Base-by-base conservation (phyloP, 257 asterid species). In the Craterostigma plantagineum region DNA sequence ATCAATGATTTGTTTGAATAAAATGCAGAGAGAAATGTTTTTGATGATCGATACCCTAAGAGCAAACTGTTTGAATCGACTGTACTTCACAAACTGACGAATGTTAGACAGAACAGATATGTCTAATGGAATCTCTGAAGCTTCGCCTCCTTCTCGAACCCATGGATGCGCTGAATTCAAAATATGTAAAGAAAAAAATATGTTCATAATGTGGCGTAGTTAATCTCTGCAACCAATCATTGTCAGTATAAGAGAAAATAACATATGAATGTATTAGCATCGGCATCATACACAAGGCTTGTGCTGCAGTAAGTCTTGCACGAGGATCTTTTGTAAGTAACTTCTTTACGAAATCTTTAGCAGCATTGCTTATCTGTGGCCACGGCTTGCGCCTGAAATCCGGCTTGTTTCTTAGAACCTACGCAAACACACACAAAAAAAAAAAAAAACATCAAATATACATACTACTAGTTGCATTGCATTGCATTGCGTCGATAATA, bases 111-210 rank as follows among this genome's bases (percentile, higher is more conserved):
- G 68, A 34, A 90, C 87, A 15, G 95, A 90, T 34, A 90, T 90
- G 72, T 90, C 99, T 8, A 90, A 67, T 34, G 99, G 99, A 59
- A 90, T 90, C 65, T 90, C 99, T 6, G 94, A 83, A 33, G 99
- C 99, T 69, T 73, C 77, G 38, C 99, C 99, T 57, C 99, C 99
- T 70, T 90, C 99, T 42, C 96, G 68, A 38, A 90, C 99, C 99
- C 99, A 90, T 34, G 84, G 76, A 60, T 90, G 99, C 15, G 99
- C 99, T 83, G 84, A 45, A 68, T 59, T 74, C 99, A 79, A 81
- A 45, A 68, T 59, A 54, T 57, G 50, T 54, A 36, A 8, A 38
- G 37, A 50, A 51, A 45, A 47, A 58, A n/a, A n/a, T n/a, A n/a
- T n/a, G n/a, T n/a, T n/a, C n/a, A n/a, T n/a, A n/a, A n/a, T n/a